Evolutionary conservation across 768 basidiomycete genomes (phyloP), one percentile per base, ranked within the genome.

Genomic region (Hydnum rufescens): DNA sequence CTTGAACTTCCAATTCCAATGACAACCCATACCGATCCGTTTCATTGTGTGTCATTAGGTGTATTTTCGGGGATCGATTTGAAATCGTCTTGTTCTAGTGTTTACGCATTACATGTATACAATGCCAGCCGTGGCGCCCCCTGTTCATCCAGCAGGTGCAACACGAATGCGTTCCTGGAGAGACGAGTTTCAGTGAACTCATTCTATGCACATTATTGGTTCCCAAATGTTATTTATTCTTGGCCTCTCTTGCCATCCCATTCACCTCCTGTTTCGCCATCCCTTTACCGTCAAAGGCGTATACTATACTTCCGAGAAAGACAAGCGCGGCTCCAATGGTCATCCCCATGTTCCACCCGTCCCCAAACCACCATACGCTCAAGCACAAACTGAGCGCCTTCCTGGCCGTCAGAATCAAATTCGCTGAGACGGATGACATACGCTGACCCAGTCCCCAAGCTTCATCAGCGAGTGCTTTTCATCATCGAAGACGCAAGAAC

Each of bases 361-460:
- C 77, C 1, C 78, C 78, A 60, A 86, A 87, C 74, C 76, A 86
- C 81, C 82, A 85, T 4, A 90, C 80, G 59, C 80, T 82, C 54
- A 88, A 74, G 58, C 76, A 79, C 22, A 90, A 70, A 56, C 80
- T 82, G 46, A 85, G 63, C 4, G 85, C 85, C 62, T 90, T 90
- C 48, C 87, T 74, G 0, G 78, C 68, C 1, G 86, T 88, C 31
- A 88, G 68, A 18, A 84, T 75, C 39, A 90, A 72, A 58, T 85
- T 85, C 4, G 84, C 85, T 2, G 82, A 82, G 1, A 87, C 80
- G 1, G 80, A 78, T 4, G 83, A 82, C 5, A 84, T 78, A 65
- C 74, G 71, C 80, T 82, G 25, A 54, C 3, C 51, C 46, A 4
- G 26, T 47, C 25, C 1, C 8, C 25, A 47, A 39, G 8, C 8